Evolutionary conservation across 805 yeast species (phyloP).

Genomic region (Myxozyma nipponensis): DNA sequence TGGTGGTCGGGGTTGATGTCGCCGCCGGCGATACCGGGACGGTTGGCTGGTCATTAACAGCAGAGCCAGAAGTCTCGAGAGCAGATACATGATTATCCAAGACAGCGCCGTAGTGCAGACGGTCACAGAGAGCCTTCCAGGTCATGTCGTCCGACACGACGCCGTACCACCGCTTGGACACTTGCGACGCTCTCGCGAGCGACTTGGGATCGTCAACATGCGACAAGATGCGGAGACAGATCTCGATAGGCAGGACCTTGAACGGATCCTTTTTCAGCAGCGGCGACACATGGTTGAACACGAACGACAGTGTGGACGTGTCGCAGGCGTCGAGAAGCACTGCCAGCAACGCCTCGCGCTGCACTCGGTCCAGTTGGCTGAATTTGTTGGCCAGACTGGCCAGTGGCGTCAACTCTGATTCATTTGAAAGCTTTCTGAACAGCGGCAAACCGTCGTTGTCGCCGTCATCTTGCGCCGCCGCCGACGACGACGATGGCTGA

Average conservation of each 20-base stretch:
- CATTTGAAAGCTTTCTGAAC: not conserved
- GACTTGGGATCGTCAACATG: slow-evolving; percentile 80
- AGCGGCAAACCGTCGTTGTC: not conserved
- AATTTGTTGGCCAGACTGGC: slow-evolving; percentile 17
- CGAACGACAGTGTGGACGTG: slow-evolving; percentile 21
- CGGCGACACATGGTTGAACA: slow-evolving; percentile 36
- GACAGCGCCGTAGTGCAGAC: slow-evolving; percentile 6
- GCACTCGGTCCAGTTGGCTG: slow-evolving; percentile 7
- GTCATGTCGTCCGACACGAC: slow-evolving; percentile 42
- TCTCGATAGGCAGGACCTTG: slow-evolving; percentile 65
- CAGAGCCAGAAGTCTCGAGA: not conserved
- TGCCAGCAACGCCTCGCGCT: slow-evolving; percentile 21
- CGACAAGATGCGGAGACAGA: slow-evolving; percentile 75
- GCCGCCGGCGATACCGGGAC: not conserved
- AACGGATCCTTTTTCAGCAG: slow-evolving; percentile 42
- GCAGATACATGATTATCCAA: not conserved
- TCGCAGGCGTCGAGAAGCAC: slow-evolving; percentile 27
- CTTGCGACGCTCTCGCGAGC: slow-evolving; percentile 89
- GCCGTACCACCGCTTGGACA: slow-evolving; percentile 70
- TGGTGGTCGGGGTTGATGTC: too few relatives aligned
- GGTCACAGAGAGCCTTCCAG: slow-evolving; percentile 41
- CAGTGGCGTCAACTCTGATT: slow-evolving; percentile 2
- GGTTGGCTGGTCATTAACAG: too few relatives aligned
- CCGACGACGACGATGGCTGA: not conserved
- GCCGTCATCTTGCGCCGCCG: not conserved